Evolutionary conservation across 257 asterid species (phyloP), one percentile per base, ranked within the genome.

Genomic region (Coffea eugenioides): DNA sequence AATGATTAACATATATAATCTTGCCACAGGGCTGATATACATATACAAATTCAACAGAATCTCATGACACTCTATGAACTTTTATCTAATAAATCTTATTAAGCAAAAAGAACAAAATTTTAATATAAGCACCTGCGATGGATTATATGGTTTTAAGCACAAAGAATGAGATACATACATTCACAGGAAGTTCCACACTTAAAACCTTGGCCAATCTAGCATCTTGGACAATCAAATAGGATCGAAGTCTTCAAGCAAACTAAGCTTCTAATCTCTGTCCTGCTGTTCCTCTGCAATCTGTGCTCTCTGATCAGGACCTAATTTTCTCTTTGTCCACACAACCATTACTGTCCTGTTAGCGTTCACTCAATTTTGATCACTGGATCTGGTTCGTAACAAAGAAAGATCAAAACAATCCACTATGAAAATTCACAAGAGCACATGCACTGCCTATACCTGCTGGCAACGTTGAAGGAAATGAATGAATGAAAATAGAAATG

Each of bases 401-500:
- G 34, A 27, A 59, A 46, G 25, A 51, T 20, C 62, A 54, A 66
- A 66, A 61, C 39, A 20, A 20, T 52, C 39, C 62, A 23, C 51
- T 66, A 62, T 12, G 43, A 57, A 21, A 64, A 70, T 25, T 20
- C 27, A 69, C 20, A 54, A 74, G 49, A 75, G 8, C 12, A 72
- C 52, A 36, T 34, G 56, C 39, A 20, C 54, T 45, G 79, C 56
- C 81, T 56, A 70, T 81, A 92, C 99, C 98, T 92, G 96, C 92
- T 89, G 13, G 99, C 96, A 49, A 68, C 93, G 69, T 86, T 90
- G 84, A 93, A 93, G 27, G 92, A 92, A 64, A 88, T 93, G 61
- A 95, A 95, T 5, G 99, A 93, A 69, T 95, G 99, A 85, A 95
- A 95, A 88, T 83, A 83, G 85, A 91, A 93, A 85, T 92, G 97